Base-by-base conservation (phyloP, 2,329 filamentous ascomycete species). In the Lasiodiplodia sp. region DNA sequence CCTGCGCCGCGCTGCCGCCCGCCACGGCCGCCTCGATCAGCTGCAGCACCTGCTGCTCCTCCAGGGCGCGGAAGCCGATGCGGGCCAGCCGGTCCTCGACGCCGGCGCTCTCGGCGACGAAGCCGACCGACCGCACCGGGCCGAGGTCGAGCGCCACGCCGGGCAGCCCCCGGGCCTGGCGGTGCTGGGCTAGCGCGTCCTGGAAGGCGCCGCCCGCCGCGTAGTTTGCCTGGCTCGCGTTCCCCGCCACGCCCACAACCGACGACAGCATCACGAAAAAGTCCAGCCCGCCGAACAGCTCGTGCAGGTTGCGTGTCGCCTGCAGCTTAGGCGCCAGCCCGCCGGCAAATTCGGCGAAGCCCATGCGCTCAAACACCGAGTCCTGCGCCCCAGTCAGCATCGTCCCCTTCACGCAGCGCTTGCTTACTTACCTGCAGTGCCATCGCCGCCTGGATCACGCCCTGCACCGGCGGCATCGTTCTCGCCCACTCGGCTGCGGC, bases 191-290 rank as follows among this genome's bases (percentile, higher is more conserved):
- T 1, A 78, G 60, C 2, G 69, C 62, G 49, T 79, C 76, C 23
- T 77, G 72, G 66, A 76, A 79, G 1, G 76, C 69, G 51, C 76
- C 76, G 10, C 70, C 73, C 16, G 75, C 69, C 10, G 71, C 76
- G 67, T 78, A 78, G 6, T 73, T 69, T 16, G 5, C 72, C 65
- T 76, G 73, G 7, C 71, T 71, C 0, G 70, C 40, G n/a, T 69
- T 18, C 2, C 63, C 73, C 8, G 71, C 4, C 5, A 74, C 65
- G 8, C 72, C 62, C 1, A 49, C 60, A 6, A 72, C 55, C 5
- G 74, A 73, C 12, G 57, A 72, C 2, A 68, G 69, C 69, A 76
- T 73, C 55, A 71, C 34, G 69, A 78, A 76, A 69, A 76, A 76
- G 66, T 77, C 75, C 2, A 76, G 69, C 14, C 72, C 57, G 37